Base-by-base conservation (phyloP, 73 alveolate genomes). In the Vitrella brassicaformis region DNA sequence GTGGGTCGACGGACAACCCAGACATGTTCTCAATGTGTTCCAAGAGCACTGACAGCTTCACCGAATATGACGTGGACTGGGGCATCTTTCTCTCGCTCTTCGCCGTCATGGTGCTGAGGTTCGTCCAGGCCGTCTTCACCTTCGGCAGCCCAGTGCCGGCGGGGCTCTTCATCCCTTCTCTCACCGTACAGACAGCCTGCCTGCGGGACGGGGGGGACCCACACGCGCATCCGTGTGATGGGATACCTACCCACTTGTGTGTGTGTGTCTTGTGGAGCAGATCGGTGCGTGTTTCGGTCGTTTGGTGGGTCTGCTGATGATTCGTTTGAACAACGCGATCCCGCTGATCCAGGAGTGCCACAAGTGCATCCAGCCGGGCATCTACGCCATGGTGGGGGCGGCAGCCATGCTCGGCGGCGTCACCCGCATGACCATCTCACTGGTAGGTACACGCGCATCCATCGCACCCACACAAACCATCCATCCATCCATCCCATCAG, bases 381-480 rank as follows among this genome's bases (percentile, higher is more conserved):
- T 46, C 68, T 45, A 77, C 66, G 84, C 84, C 4, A 77, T 77
- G 84, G 84, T 69, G 19, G 84, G 84, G 0, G 84, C 84, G 0
- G 84, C 84, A n/a, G 45, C 84, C 0, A 71, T 69, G 31, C 31
- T 77, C 67, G 84, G 84, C 22, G 84, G 84, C 10, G 84, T 70
- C 28, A 67, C 77, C 47, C 72, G 84, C 29, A 75, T 77, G 69
- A 77, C 84, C 45, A 69, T 77, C 47, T 68, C 84, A n/a, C 68
- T 77, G 47, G 84, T 75, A 28, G 75, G 65, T 25, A 9, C 25
- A 10, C 65, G 65, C 19, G n/a, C n/a, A n/a, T n/a, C n/a, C n/a
- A n/a, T n/a, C n/a, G n/a, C n/a, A n/a, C n/a, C n/a, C n/a, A n/a
- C n/a, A n/a, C n/a, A n/a, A n/a, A n/a, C n/a, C n/a, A n/a, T n/a